Base-by-base conservation (phyloP, 371 early-diverging fungal species). In the Umbelopsis sp. region DNA sequence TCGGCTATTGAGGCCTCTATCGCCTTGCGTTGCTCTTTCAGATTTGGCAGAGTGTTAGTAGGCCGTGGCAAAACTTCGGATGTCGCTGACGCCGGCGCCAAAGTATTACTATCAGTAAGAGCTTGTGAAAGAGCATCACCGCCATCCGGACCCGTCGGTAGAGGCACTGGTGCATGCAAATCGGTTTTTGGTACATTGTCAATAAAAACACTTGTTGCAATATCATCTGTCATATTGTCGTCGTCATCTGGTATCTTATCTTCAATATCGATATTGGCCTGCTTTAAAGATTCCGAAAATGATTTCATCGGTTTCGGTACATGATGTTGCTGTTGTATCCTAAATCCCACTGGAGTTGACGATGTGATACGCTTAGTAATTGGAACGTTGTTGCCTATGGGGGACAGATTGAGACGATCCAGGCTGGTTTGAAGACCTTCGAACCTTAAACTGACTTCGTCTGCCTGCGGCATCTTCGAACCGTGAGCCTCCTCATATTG, bases 1-100 rank as follows among this genome's bases (percentile, higher is more conserved):
- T 57, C 57, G 16, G 57, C 57, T 57, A 57, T 57, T 11, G 57
- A 57, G 18, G 57, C 57, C 35, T 57, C 57, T 5, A 57, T 57
- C 10, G 57, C 57, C 29, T 57, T 57, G 5, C 57, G 57, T 11
- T 57, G 57, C 7, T 35, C 29, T 14, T 35, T 14, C 1, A 57
- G 57, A 35, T 57, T 11, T 12, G 18, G 22, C 18, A 57, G 16
- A 16, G 35, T 35, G 57, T 57, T 57, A 35, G 35, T 57, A 18
- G 57, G 35, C 14, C 18, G 29, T 12, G 38, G 35, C 0, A 35
- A 35, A 29, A 57, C 14, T 0, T 57, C 57, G 18, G 35, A 35
- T 35, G 35, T 57, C 3, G 35, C 29, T 16, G 57, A 57, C 18
- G 57, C 57, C 18, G 57, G 57, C 18, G 57, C 57, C 37, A 57